Percentiles rank a stretch among this genome's conserved stretches.
Evolutionary conservation across 2,329 filamentous ascomycete genomes (phyloP).

Genomic region (Talaromyces sp.): DNA sequence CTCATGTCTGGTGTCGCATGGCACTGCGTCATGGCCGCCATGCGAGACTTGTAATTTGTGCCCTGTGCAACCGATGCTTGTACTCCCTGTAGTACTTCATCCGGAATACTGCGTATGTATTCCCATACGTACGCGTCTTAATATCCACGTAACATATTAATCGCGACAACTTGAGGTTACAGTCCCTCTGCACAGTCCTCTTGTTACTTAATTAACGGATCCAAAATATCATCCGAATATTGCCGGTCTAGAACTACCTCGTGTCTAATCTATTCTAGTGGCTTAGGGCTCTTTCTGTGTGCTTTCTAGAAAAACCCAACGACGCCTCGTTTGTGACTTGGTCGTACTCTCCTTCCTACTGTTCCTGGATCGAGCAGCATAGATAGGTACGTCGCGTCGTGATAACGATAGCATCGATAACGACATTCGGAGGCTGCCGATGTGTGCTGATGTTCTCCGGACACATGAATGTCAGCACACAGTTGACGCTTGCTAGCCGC

Average conservation of each 20-base stretch:
- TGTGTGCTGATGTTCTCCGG: not conserved
- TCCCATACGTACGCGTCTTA: not conserved
- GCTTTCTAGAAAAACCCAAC: slow-evolving; percentile 3
- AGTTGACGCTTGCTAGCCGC: too few species aligned
- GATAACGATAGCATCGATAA: not conserved
- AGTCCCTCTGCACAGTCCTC: slow-evolving; percentile 1
- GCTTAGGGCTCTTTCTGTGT: slow-evolving; percentile 1
- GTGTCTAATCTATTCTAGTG: not conserved
- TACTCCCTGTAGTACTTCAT: not conserved
- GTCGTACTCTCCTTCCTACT: not conserved
- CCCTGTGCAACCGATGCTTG: not conserved
- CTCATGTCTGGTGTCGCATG: not conserved
- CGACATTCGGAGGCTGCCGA: slow-evolving; percentile 3
- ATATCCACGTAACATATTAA: not conserved
- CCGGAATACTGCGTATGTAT: not conserved
- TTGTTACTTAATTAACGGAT: not conserved
- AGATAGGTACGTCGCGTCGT: not conserved
- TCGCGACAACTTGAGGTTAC: not conserved
- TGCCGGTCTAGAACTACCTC: slow-evolving; percentile 2
- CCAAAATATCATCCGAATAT: not conserved
- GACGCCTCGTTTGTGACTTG: not conserved
- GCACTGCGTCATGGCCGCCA: slow-evolving; percentile 4
- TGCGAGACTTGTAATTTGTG: not conserved
- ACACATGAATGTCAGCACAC: not conserved
- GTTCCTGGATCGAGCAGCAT: not conserved